Percentiles rank a stretch among this genome's conserved stretches.
Conservation (phyloP, 2,329 filamentous ascomycete species). For the Fusarium sp. region DNA sequence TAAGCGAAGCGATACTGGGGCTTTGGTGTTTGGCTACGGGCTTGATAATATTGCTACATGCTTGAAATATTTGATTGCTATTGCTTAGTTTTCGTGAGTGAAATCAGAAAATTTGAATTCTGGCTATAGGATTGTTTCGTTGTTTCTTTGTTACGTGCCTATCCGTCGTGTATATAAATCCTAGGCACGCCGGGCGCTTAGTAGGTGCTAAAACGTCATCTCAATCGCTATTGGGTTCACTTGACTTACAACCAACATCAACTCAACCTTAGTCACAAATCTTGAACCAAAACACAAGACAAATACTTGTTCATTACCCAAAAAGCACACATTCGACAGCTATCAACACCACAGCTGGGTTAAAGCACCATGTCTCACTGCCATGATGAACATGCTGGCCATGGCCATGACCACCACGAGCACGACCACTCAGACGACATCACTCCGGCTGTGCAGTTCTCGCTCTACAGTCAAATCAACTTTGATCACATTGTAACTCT, state of each 20-base stretch:
- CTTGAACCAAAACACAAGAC: neutral
- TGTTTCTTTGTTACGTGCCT: neutral
- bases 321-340: neutral
- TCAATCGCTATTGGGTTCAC: constrained; percentile 16
- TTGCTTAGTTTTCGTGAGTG: neutral
- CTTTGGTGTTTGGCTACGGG: constrained; percentile 4
- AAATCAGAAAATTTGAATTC: neutral
- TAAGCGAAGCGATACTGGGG: neutral
- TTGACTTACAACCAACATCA: constrained; percentile 38
- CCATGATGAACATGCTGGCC: constrained; percentile 62
- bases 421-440: constrained; percentile 95
- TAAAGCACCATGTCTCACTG: constrained; percentile 56
- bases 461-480: constrained; percentile 91
- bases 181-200: constrained; percentile 13
- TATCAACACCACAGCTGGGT: neutral
- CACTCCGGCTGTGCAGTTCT: constrained; percentile 88
- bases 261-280: constrained; percentile 4
- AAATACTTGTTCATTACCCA: neutral
- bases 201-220: constrained; percentile 37
- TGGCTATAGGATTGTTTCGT: neutral
- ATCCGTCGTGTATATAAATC: constrained; percentile 15
- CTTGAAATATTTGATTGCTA: constrained; percentile 1
- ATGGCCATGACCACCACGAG: constrained; percentile 66
- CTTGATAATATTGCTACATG: neutral
- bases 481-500: constrained; percentile 86